Conservation (phyloP, 2,329 filamentous ascomycete genomes). For the Berkeleyomyces basicola region DNA sequence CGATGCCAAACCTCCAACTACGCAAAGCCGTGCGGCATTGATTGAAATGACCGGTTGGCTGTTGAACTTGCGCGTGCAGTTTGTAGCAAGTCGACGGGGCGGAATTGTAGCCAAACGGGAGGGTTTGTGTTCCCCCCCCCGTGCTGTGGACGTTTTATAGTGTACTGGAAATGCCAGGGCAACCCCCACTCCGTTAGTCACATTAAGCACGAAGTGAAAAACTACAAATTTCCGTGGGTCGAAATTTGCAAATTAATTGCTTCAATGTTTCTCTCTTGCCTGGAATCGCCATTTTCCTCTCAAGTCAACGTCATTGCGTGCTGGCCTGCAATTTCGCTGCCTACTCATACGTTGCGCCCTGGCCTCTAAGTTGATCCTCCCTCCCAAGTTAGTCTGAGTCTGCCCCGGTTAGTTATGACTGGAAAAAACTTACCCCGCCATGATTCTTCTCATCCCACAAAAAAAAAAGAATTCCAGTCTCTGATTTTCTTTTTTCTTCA, state of each 20-base stretch:
- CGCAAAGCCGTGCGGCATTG: too few species aligned
- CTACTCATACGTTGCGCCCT: background rate
- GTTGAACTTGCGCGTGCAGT: background rate
- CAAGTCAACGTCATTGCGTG: background rate
- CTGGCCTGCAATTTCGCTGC: background rate
- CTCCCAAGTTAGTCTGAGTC: slow-evolving; percentile 8
- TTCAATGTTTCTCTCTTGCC: background rate
- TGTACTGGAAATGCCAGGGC: too few species aligned
- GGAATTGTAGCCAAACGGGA: too few species aligned
- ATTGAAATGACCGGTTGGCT: background rate
- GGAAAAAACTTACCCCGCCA: slow-evolving; percentile 13
- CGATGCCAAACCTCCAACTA: too few species aligned
- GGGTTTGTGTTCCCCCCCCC: too few species aligned
- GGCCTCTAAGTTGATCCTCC: background rate
- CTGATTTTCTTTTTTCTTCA: background rate
- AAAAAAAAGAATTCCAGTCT: slow-evolving; percentile 4
- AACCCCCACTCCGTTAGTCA: too few species aligned
- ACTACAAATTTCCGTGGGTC: background rate
- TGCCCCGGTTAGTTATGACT: background rate
- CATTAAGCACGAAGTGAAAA: background rate
- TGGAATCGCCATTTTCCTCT: background rate
- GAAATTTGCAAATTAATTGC: background rate
- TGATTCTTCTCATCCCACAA: slow-evolving; percentile 9
- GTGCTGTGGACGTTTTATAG: too few species aligned
- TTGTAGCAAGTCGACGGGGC: too few species aligned